Percentiles rank a stretch among this genome's conserved stretches.
These are phyloP conservation scores for Pythium coloratum DNA, from an alignment of 352 stramenopile species.

Conservation along the genomic window DNA sequence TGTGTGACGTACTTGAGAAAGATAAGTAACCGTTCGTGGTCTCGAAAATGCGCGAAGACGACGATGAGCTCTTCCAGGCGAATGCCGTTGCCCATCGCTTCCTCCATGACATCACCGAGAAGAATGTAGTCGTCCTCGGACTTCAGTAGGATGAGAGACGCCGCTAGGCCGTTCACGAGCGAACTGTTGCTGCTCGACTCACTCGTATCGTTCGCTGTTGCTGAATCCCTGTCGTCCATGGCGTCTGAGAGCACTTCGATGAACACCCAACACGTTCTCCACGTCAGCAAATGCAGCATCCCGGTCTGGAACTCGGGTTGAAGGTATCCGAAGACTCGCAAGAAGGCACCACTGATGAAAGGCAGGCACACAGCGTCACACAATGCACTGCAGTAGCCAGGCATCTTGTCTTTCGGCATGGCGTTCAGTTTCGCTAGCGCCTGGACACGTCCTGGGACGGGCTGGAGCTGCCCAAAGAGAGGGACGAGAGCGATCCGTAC, in stretches of 20 bases:
- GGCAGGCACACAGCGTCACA: constrained; percentile 29
- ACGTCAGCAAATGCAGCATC: constrained; percentile 43
- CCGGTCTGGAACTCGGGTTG: constrained; percentile 37
- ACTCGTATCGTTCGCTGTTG: constrained; percentile 2
- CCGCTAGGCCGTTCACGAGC: constrained; percentile 48
- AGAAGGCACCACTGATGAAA: constrained; percentile 36
- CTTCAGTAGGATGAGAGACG: constrained; percentile 36
- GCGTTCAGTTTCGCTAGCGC: constrained; percentile 34
- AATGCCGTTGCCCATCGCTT: constrained; percentile 40
- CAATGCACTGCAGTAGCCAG: constrained; percentile 34
- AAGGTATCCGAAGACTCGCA: constrained; percentile 46
- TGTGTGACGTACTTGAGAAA: constrained; percentile 51
- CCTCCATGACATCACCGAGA: constrained; percentile 44
- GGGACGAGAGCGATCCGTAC: constrained; percentile 38
- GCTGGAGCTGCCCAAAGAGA: constrained; percentile 13
- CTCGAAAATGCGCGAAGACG: constrained; percentile 56
- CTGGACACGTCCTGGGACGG: constrained; percentile 14
- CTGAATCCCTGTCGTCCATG: constrained; percentile 1
- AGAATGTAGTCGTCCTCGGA: constrained; percentile 35
- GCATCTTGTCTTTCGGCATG: constrained; percentile 47
- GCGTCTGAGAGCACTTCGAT: constrained; percentile 38
- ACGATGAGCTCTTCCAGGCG: constrained; percentile 42
- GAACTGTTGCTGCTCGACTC: constrained; percentile 4
- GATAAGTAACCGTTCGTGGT: constrained; percentile 29
- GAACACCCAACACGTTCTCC: constrained; percentile 49